Base-by-base conservation (phyloP, 202 grass and related monocot species). In the Elaeis oleifera region DNA sequence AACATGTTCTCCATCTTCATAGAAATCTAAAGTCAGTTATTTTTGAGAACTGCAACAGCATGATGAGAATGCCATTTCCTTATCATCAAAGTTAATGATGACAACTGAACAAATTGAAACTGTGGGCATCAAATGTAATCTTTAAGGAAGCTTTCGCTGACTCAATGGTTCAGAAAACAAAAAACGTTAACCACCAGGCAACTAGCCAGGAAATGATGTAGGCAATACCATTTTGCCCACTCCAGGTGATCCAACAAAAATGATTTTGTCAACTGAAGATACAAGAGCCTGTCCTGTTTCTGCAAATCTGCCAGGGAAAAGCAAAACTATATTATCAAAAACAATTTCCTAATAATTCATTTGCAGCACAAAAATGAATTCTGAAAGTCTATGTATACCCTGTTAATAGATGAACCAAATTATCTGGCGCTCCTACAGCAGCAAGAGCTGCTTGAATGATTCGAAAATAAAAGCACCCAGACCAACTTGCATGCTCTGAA, bases 171-270 rank as follows among this genome's bases (percentile, higher is more conserved):
- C 31, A 36, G 31, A 8, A 36, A 36, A 36, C 6, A 32, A 36
- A 36, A 36, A 8, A 6, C 6, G 8, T 36, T 36, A 36, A 36
- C 31, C 8, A 36, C 31, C 7, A 36, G 31, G 31, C 1, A 36
- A 36, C 31, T 9, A 36, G 31, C 31, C 31, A 36, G 31, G 31
- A 36, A 1, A 36, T 36, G 5, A 6, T 36, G 31, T 36, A 36
- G 31, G 25, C 7, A 39, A 79, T 92, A 99, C 94, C 94, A 92
- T 99, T 75, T 73, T 99, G 71, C 94, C 88, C 27, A 99, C 84
- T 22, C 94, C 80, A 78, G 94, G 94, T 61, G 94, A 99, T 70
- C 94, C 94, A 81, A 99, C 94, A 86, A 99, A 99, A 79, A 92
- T 99, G 61, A 92, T 89, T 82, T 99, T 99, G 80, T 99, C 94